Evolutionary conservation across 2,329 filamentous ascomycete species (phyloP).

Genomic region (Chaetomium globosum): DNA sequence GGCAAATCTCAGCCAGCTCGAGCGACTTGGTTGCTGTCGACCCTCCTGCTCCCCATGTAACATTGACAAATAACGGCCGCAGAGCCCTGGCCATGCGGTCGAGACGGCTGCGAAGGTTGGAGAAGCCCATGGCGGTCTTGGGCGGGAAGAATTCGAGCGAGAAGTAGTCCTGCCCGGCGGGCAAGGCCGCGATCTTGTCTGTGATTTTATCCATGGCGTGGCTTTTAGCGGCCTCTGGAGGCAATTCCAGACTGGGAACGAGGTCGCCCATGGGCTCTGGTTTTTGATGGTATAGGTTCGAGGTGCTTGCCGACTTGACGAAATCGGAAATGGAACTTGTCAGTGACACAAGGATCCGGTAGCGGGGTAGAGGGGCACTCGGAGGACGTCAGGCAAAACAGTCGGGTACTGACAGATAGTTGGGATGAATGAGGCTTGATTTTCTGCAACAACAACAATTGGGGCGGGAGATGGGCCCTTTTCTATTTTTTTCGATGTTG

Average conservation of each 20-base stretch:
- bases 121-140: slow-evolving; percentile 93
- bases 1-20: slow-evolving; percentile 92
- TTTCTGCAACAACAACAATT: neutral
- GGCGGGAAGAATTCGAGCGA: slow-evolving; percentile 99
- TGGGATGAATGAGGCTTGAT: neutral
- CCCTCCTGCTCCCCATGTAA: slow-evolving; percentile 96
- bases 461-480: slow-evolving; percentile 5
- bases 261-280: slow-evolving; percentile 30
- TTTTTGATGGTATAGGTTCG: neutral
- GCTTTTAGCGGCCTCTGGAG: slow-evolving; percentile 29
- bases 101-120: slow-evolving; percentile 88
- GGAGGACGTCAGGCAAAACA: neutral
- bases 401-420: neutral
- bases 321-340: neutral
- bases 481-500: neutral
- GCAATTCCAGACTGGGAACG: slow-evolving; percentile 31
- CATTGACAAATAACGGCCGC: slow-evolving; percentile 90
- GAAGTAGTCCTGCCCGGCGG: slow-evolving; percentile 80
- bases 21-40: slow-evolving; percentile 89
- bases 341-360: slow-evolving; percentile 14
- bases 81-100: slow-evolving; percentile 93
- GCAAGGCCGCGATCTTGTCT: slow-evolving; percentile 90
- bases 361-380: neutral
- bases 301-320: neutral
- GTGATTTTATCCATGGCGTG: slow-evolving; percentile 79